These are phyloP conservation scores for Tylopilus plumbeoviolaceoides DNA, from an alignment of 768 basidiomycete genomes.

Conservation along the genomic window DNA sequence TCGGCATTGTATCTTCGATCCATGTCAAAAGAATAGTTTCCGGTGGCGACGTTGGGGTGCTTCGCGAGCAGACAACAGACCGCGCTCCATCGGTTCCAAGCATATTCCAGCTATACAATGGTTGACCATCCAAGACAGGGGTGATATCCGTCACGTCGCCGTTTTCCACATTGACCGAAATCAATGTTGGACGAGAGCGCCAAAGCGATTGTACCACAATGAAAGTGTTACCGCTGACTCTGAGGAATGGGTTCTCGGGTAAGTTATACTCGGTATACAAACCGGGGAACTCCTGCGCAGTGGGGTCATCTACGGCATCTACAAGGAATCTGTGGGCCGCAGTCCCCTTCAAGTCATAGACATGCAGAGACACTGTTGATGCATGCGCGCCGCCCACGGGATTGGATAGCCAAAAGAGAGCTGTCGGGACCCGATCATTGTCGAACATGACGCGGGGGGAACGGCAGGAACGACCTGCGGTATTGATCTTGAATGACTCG, in stretches of 20 bases:
- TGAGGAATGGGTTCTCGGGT: slow-evolving; percentile 39
- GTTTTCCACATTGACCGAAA: slow-evolving; percentile 40
- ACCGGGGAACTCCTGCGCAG: slow-evolving; percentile 51
- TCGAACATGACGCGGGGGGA: slow-evolving; percentile 49
- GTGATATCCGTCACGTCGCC: slow-evolving; percentile 38
- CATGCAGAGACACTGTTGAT: slow-evolving; percentile 49
- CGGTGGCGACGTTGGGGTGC: slow-evolving; percentile 43
- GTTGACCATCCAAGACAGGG: slow-evolving; percentile 9
- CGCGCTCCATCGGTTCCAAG: slow-evolving; percentile 43
- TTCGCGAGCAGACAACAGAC: slow-evolving; percentile 46
- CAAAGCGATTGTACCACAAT: slow-evolving; percentile 46
- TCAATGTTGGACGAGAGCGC: slow-evolving; percentile 49
- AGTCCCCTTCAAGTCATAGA: slow-evolving; percentile 32
- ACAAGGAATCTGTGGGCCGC: slow-evolving; percentile 32
- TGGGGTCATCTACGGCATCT: slow-evolving; percentile 38
- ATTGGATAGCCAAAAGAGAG: slow-evolving; percentile 53
- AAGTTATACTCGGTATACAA: slow-evolving; percentile 54
- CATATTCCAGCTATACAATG: slow-evolving; percentile 51
- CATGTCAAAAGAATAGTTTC: slow-evolving; percentile 48
- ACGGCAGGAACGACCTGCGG: slow-evolving; percentile 45
- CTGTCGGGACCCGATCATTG: slow-evolving; percentile 15
- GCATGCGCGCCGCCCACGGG: slow-evolving; percentile 56
- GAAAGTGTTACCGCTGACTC: slow-evolving; percentile 6
- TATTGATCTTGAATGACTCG: slow-evolving; percentile 34
- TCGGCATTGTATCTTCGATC: slow-evolving; percentile 11